These are phyloP conservation scores for Coniella vitis DNA, from an alignment of 2,329 filamentous ascomycete species.

Conservation along the genomic window DNA sequence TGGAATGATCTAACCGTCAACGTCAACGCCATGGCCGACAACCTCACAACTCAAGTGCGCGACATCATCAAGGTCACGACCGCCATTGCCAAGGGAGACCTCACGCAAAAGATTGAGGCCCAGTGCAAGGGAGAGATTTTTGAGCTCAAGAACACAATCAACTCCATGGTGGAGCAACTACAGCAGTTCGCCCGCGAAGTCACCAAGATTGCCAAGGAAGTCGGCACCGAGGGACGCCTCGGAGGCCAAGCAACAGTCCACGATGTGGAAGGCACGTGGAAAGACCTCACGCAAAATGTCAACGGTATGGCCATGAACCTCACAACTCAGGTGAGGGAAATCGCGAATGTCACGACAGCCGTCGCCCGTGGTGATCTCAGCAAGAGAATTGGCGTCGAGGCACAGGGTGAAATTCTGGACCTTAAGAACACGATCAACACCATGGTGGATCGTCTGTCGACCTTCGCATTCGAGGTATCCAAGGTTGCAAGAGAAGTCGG, in stretches of 20 bases:
- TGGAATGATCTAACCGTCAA: conserved; percentile 85
- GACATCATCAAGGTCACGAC: conserved; percentile 84
- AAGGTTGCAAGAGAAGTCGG: conserved; percentile 93
- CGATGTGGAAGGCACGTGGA: conserved; percentile 95
- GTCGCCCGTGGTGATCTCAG: conserved; percentile 91
- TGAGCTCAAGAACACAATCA: conserved; percentile 96
- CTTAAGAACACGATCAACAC: conserved; percentile 97
- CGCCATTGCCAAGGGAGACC: conserved; percentile 72
- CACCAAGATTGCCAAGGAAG: conserved; percentile 90
- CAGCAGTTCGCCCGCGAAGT: conserved; percentile 96
- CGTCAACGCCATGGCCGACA: conserved; percentile 83
- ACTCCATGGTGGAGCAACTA: conserved; percentile 97
- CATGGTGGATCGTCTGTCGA: conserved; percentile 95
- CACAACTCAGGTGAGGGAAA: conserved; percentile 95
- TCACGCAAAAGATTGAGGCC: conserved; percentile 94
- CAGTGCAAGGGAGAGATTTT: conserved; percentile 87
- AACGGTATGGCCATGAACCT: conserved; percentile 99
- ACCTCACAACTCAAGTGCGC: conserved; percentile 80
- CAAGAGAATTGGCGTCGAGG: conserved; percentile 92
- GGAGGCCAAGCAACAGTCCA: conserved; percentile 94
- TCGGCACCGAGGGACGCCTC: conserved; percentile 89
- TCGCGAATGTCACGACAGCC: conserved; percentile 91
- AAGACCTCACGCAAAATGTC: conserved; percentile 89
- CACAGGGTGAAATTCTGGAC: conserved; percentile 87
- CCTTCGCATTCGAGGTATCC: conserved; percentile 94